These are phyloP conservation scores for Calonectria pseudoturangicola DNA, from an alignment of 2,329 filamentous ascomycete species.

Conservation along the genomic window DNA sequence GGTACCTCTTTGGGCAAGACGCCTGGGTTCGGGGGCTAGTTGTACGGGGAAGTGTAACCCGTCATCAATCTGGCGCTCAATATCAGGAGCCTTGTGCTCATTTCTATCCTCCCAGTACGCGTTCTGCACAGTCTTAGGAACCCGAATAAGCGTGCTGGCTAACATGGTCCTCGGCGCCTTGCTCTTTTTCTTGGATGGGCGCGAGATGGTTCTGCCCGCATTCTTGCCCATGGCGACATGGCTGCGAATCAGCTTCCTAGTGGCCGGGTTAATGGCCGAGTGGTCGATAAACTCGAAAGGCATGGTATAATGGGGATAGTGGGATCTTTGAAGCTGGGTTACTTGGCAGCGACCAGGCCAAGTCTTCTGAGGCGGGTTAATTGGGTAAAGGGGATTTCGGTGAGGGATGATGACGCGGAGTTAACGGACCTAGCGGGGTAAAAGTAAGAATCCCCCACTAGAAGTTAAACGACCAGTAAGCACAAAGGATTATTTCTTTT, in stretches of 20 bases:
- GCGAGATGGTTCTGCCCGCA: conserved; percentile 34
- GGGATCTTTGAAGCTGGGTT: not conserved
- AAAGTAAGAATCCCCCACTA: not conserved
- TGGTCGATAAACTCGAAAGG: conserved; percentile 41
- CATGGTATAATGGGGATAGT: conserved; percentile 13
- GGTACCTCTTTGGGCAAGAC: conserved; percentile 36
- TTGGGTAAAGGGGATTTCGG: not conserved
- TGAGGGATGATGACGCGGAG: conserved; percentile 13
- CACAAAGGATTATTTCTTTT: no score
- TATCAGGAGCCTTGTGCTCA: not conserved
- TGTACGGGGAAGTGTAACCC: conserved; percentile 31
- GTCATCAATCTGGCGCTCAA: conserved; percentile 33
- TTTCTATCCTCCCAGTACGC: conserved; percentile 9
- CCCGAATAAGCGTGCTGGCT: not conserved
- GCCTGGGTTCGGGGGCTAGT: conserved; percentile 15
- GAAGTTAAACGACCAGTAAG: not conserved
- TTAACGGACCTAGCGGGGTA: conserved; percentile 27
- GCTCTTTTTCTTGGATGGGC: conserved; percentile 31
- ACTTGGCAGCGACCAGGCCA: not conserved
- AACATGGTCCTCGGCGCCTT: conserved; percentile 11
- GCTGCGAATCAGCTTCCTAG: conserved; percentile 37
- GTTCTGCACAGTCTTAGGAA: conserved; percentile 1
- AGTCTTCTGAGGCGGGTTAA: not conserved
- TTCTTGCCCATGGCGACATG: conserved; percentile 44
- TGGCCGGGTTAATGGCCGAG: conserved; percentile 29